Conservation (phyloP, 208 protist species). For the Trypanosoma avium region DNA sequence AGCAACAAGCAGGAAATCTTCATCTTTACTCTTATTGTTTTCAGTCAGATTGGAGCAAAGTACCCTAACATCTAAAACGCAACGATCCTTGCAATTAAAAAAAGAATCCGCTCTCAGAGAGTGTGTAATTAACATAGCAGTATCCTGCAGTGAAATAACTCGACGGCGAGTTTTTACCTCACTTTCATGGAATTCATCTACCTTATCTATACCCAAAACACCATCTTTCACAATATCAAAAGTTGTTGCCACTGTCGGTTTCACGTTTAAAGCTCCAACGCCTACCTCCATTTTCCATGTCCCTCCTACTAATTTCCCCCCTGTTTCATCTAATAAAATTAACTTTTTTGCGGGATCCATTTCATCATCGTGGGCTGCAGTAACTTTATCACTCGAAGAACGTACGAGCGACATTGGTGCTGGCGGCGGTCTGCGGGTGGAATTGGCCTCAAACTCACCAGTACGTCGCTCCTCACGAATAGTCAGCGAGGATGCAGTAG, state of each 20-base stretch:
- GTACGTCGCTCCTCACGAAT: neutral
- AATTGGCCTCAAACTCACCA: neutral
- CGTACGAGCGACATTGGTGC: too few species aligned
- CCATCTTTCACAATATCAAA: neutral
- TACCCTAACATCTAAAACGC: slow-evolving; percentile 21
- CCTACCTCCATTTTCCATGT: neutral
- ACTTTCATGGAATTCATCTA: neutral
- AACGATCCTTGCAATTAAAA: slow-evolving; percentile 17
- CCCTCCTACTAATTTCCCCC: neutral
- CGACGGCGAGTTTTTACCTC: neutral
- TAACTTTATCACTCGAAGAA: too few species aligned
- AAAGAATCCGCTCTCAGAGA: slow-evolving; percentile 29
- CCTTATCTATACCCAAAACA: too few species aligned
- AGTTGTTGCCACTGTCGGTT: neutral
- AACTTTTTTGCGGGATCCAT: too few species aligned
- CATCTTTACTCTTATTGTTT: neutral
- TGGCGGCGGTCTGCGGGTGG: neutral
- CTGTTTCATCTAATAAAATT: neutral
- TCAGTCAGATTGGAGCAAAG: neutral
- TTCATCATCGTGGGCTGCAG: too few species aligned
- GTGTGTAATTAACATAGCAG: slow-evolving; percentile 27
- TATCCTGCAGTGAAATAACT: slow-evolving; percentile 27
- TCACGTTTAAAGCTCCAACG: too few species aligned
- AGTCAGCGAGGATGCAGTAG: neutral
- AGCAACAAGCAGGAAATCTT: slow-evolving; percentile 2